Percentiles rank a stretch among this genome's conserved stretches.
These are phyloP conservation scores for Penicillium manginii DNA, from an alignment of 495 filamentous ascomycete species.

Conservation along the genomic window DNA sequence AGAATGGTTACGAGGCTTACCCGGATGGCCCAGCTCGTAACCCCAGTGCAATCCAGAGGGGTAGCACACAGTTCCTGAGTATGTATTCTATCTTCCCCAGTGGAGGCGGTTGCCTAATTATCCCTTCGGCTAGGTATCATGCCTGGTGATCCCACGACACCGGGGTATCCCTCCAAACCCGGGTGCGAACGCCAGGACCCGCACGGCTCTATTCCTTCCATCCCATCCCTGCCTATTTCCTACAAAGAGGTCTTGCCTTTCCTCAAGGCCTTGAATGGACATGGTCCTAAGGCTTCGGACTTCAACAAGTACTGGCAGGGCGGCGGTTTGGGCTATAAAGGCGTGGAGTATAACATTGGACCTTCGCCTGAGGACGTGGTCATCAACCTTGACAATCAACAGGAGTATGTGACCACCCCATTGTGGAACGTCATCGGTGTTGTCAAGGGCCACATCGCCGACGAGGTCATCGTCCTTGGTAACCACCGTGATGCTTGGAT, in stretches of 20 bases:
- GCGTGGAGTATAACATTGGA: slow-evolving; percentile 89
- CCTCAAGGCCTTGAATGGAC: slow-evolving; percentile 84
- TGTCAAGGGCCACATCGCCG: slow-evolving; percentile 85
- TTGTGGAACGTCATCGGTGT: slow-evolving; percentile 95
- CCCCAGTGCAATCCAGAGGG: slow-evolving; percentile 87
- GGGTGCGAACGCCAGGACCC: slow-evolving; percentile 78
- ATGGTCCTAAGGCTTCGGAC: slow-evolving; percentile 77
- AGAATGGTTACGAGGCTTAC: slow-evolving; percentile 79
- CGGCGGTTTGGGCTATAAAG: slow-evolving; percentile 76
- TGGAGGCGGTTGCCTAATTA: not conserved
- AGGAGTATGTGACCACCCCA: slow-evolving; percentile 87
- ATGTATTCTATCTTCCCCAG: slow-evolving; percentile 17
- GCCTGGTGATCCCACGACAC: slow-evolving; percentile 79
- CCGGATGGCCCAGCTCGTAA: slow-evolving; percentile 87
- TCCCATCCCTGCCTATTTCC: slow-evolving; percentile 91
- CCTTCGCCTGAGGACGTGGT: slow-evolving; percentile 77
- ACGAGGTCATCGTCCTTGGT: slow-evolving; percentile 89
- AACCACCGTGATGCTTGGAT: slow-evolving; percentile 97
- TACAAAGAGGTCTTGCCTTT: slow-evolving; percentile 85
- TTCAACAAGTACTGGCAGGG: slow-evolving; percentile 75
- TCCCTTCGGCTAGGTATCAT: slow-evolving; percentile 50
- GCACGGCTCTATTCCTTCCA: slow-evolving; percentile 70
- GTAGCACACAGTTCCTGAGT: slow-evolving; percentile 87
- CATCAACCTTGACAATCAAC: slow-evolving; percentile 83
- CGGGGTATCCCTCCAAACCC: slow-evolving; percentile 91